phyloP scores from a whole-genome alignment of 2,329 filamentous ascomycete species.

The Diaporthe sp. region DNA sequence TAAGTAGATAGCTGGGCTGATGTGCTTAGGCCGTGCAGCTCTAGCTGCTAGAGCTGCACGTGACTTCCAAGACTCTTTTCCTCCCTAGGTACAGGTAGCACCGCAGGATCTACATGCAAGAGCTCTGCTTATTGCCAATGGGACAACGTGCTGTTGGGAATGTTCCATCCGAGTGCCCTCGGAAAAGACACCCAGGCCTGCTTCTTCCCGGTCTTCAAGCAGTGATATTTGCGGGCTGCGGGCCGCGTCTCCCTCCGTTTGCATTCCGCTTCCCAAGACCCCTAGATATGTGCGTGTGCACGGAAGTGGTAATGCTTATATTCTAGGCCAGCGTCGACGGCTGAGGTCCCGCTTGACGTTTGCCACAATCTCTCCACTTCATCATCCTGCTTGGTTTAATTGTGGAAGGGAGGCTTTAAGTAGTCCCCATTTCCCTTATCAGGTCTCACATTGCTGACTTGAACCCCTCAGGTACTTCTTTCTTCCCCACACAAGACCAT shows the following conservation, averaged over 20 bases:
- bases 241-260: conserved; percentile 1
- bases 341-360: not conserved
- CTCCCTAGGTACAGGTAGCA: conserved; percentile 7
- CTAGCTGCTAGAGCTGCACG: conserved; percentile 9
- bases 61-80: conserved; percentile 13
- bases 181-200: not conserved
- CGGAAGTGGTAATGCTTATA: not conserved
- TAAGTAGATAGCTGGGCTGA: conserved; percentile 20
- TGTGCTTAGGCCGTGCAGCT: conserved; percentile 30
- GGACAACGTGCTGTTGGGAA: not conserved
- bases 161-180: not conserved
- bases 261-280: not conserved
- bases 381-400: not conserved
- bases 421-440: not conserved
- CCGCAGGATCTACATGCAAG: conserved; percentile 20
- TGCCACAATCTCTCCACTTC: conserved; percentile 11
- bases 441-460: not conserved
- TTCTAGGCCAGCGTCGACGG: not conserved
- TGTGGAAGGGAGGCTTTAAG: no score
- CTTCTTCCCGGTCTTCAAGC: conserved; percentile 1
- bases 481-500: not conserved
- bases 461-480: not conserved
- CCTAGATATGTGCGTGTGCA: not conserved
- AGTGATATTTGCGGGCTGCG: not conserved
- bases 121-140: conserved; percentile 10